Base-by-base conservation (phyloP, 75 land plant genomes). In the Sequoia sempervirens region DNA sequence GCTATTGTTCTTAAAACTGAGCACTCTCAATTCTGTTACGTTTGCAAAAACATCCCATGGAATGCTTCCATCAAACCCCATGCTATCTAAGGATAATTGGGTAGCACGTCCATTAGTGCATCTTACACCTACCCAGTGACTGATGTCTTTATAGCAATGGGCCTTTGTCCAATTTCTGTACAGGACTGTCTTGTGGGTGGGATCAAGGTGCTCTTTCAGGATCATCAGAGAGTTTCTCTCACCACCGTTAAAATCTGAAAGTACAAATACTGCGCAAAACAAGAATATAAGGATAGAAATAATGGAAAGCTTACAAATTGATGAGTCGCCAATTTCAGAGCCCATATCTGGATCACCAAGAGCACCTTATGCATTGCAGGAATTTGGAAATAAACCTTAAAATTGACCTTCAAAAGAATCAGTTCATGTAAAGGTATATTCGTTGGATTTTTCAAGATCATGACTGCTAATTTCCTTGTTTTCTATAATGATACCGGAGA, bases 1-100 rank as follows among this genome's bases (percentile, higher is more conserved):
- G 70, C 30, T 75, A 72, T 91, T 94, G 83, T 86, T 68, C 83
- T 52, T 82, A 82, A 94, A 45, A 82, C 91, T 90, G 30, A 94
- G 26, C 52, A 84, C 26, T 3, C 89, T 82, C n/a, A 94, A 83
- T 6, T 28, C 12, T 5, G 84, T 36, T 14, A 89, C 43, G 13
- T 37, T n/a, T 8, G 32, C 5, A 4, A 94, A 91, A 2, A 85
- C 18, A 34, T 87, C 90, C 54, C 85, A 26, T 70, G 86, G 85
- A 34, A 94, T 84, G 40, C 32, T 2, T 3, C 96, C 96, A 6
- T 64, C 23, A 17, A 94, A 83, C 15, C 82, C 52, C 83, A 92
- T 82, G 86, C 84, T 80, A 23, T 88, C 90, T 26, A 94, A 89
- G 72, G 69, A 75, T 14, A 94, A 47, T 5, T 74, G 87, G 5